Percentiles rank a stretch among this genome's conserved stretches.
phyloP scores from a whole-genome alignment of 2,329 filamentous ascomycete genomes.

The Tolypocladium sp. region DNA sequence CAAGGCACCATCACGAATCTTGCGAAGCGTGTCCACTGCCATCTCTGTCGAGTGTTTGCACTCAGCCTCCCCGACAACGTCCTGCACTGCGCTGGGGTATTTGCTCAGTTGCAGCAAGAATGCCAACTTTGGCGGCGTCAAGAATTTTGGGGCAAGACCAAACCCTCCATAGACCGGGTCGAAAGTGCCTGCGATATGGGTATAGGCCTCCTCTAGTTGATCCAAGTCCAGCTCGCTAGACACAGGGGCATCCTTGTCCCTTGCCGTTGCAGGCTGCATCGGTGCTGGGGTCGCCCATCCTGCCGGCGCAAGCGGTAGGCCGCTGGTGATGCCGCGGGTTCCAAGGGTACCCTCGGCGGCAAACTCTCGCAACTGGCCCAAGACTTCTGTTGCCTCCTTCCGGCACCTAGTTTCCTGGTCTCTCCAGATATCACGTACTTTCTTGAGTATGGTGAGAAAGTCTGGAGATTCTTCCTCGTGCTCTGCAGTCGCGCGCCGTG shows the following conservation, averaged over 20 bases:
- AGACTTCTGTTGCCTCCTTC: slow-evolving; percentile 74
- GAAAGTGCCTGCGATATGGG: slow-evolving; percentile 71
- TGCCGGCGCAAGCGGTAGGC: slow-evolving; percentile 17
- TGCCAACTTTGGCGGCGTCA: slow-evolving; percentile 74
- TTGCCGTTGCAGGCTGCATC: slow-evolving; percentile 10
- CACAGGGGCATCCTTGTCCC: slow-evolving; percentile 17
- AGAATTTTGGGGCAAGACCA: slow-evolving; percentile 74
- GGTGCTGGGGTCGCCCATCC: slow-evolving; percentile 21
- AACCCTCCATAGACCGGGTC: slow-evolving; percentile 77
- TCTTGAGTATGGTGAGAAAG: slow-evolving; percentile 75
- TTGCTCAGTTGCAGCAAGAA: slow-evolving; percentile 70
- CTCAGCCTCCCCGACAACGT: slow-evolving; percentile 81
- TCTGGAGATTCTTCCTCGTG: slow-evolving; percentile 54
- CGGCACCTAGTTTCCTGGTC: slow-evolving; percentile 78
- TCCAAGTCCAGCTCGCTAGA: slow-evolving; percentile 78
- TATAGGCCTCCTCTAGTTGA: slow-evolving; percentile 80
- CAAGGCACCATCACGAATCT: slow-evolving; percentile 52
- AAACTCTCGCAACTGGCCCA: slow-evolving; percentile 74
- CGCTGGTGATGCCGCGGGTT: slow-evolving; percentile 22
- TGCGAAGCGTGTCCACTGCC: slow-evolving; percentile 70
- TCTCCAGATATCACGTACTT: slow-evolving; percentile 66
- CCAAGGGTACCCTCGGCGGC: slow-evolving; percentile 75
- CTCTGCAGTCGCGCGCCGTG: slow-evolving; percentile 24
- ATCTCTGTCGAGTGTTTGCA: slow-evolving; percentile 67
- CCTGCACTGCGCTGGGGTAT: slow-evolving; percentile 63